Conservation (phyloP, 2,329 filamentous ascomycete genomes). For the Nigrospora oryzae region DNA sequence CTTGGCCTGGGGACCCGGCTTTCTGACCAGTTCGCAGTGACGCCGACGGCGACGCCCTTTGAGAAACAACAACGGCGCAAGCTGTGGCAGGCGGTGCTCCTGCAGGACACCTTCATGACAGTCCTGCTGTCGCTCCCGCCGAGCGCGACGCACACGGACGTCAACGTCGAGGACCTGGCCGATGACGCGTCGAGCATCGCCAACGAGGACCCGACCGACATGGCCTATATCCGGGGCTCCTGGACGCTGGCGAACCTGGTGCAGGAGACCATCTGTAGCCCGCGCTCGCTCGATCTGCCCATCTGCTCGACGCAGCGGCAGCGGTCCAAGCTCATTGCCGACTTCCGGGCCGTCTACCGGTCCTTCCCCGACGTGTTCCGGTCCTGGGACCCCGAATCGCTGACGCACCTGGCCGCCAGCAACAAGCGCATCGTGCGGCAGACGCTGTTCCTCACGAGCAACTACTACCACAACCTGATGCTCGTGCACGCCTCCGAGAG, state of each 20-base stretch:
- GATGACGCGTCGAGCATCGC: conserved; percentile 54
- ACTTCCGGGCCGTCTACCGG: conserved; percentile 65
- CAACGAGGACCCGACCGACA: conserved; percentile 55
- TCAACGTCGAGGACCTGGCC: conserved; percentile 63
- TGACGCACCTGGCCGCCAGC: conserved; percentile 45
- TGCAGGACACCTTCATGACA: conserved; percentile 76
- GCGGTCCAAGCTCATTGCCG: conserved; percentile 60
- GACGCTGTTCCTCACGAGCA: conserved; percentile 71
- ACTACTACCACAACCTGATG: conserved; percentile 79
- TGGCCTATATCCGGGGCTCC: conserved; percentile 64
- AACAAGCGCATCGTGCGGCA: conserved; percentile 64
- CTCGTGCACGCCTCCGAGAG: conserved; percentile 66
- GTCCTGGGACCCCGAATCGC: conserved; percentile 53
- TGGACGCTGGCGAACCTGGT: conserved; percentile 75
- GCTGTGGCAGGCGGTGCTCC: conserved; percentile 72
- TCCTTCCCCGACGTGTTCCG: conserved; percentile 65
- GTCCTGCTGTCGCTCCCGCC: conserved; percentile 71
- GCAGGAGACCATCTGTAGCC: conserved; percentile 67
- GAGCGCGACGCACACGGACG: conserved; percentile 71
- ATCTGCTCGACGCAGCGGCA: conserved; percentile 61
- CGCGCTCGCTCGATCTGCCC: conserved; percentile 64
- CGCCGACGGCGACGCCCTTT: conserved; percentile 55
- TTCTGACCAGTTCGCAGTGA: conserved; percentile 29
- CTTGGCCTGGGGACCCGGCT: no score
- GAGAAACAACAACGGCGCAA: conserved; percentile 75